These are phyloP conservation scores for Thielaviopsis euricoi DNA, from an alignment of 2,329 filamentous ascomycete genomes.

Conservation along the genomic window DNA sequence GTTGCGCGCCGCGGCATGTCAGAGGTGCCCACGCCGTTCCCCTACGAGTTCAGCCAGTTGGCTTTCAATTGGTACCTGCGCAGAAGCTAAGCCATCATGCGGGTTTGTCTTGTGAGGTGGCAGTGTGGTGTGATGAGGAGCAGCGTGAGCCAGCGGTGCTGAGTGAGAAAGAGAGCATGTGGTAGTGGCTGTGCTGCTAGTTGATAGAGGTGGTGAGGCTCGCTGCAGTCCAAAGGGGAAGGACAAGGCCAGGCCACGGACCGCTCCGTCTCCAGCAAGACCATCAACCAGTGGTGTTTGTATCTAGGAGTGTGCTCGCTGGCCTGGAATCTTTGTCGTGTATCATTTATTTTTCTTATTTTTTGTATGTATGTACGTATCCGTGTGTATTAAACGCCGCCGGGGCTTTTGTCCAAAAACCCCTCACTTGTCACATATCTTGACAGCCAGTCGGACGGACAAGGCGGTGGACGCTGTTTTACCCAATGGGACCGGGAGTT, in stretches of 20 bases:
- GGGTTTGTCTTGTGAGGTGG: neutral
- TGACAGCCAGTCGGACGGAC: neutral
- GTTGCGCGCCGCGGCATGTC: slow-evolving; percentile 67
- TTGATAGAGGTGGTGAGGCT: too few species aligned
- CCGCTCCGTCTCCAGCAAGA: neutral
- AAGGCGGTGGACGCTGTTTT: neutral
- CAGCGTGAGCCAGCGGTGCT: neutral
- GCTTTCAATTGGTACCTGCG: slow-evolving; percentile 91
- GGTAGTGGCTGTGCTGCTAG: neutral
- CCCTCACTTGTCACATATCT: neutral
- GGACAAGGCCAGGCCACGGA: neutral
- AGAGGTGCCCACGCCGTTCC: slow-evolving; percentile 75
- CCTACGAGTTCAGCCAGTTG: slow-evolving; percentile 51
- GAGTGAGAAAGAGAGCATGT: neutral
- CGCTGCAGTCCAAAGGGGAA: neutral
- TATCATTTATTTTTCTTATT: slow-evolving; percentile 1
- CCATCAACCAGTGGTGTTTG: neutral
- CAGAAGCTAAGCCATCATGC: slow-evolving; percentile 40
- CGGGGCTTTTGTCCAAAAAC: neutral
- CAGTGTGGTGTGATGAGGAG: neutral
- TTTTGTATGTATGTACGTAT: neutral
- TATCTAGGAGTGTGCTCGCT: neutral
- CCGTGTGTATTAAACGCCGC: neutral
- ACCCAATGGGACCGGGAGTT: neutral
- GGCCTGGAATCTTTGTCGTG: neutral